Percentiles rank a stretch among this genome's conserved stretches.
Evolutionary conservation across 2,329 filamentous ascomycete species (phyloP).

Genomic region (Neonectria sp.): DNA sequence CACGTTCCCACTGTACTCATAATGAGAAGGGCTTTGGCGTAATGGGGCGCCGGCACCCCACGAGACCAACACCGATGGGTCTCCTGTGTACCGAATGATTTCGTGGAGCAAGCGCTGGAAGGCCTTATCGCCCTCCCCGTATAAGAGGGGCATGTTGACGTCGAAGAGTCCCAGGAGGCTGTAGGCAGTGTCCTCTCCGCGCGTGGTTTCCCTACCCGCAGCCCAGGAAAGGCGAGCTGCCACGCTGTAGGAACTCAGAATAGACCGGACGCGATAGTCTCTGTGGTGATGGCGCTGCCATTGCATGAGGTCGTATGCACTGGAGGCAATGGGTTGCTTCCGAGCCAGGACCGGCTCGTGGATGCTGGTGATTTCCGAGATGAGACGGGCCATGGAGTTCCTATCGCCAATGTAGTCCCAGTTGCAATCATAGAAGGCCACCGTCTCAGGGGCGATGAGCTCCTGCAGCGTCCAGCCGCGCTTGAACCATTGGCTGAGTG

Average conservation of each 20-base stretch:
- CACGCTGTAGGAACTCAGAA: conserved; percentile 33
- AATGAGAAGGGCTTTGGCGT: conserved; percentile 26
- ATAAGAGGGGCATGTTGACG: conserved; percentile 49
- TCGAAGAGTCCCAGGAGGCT: conserved; percentile 49
- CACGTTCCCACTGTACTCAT: conserved; percentile 23
- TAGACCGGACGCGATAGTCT: conserved; percentile 24
- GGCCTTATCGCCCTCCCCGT: conserved; percentile 46
- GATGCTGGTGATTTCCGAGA: conserved; percentile 45
- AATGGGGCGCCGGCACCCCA: conserved; percentile 24
- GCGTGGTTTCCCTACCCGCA: conserved; percentile 41
- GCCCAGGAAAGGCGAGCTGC: conserved; percentile 48
- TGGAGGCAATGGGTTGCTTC: conserved; percentile 20
- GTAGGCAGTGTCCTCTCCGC: conserved; percentile 49
- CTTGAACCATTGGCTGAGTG: conserved; percentile 39
- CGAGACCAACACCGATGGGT: conserved; percentile 29
- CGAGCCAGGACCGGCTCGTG: conserved; percentile 29
- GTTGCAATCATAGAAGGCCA: conserved; percentile 47
- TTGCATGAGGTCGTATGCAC: conserved; percentile 17
- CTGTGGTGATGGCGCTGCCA: conserved; percentile 22
- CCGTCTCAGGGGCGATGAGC: conserved; percentile 45
- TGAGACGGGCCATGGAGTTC: conserved; percentile 29
- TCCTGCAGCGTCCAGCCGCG: conserved; percentile 48
- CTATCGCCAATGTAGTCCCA: conserved; percentile 48
- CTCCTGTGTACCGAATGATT: conserved; percentile 34
- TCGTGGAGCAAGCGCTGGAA: conserved; percentile 46